Evolutionary conservation across 352 stramenopile species (phyloP).

Genomic region (Pythium brassicae): DNA sequence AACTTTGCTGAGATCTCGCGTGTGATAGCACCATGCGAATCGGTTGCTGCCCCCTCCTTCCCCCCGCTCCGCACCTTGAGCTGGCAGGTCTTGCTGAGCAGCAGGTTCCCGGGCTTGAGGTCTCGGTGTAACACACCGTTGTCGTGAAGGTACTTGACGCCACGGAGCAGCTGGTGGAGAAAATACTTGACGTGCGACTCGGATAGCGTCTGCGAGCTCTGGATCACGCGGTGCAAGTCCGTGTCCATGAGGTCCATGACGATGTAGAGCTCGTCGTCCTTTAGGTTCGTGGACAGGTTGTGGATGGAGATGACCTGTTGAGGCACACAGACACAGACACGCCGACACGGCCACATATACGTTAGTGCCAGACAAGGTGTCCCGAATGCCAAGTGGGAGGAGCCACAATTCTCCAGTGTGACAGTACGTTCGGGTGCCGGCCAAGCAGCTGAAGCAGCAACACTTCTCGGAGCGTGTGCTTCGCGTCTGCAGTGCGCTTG

Average conservation of each 20-base stretch:
- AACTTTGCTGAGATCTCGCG: neutral
- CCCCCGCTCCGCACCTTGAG: constrained; percentile 45
- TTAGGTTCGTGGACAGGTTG: constrained; percentile 81
- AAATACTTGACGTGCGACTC: constrained; percentile 87
- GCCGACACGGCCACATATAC: no score
- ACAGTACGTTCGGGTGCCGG: constrained; percentile 76
- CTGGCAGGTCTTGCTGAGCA: constrained; percentile 74
- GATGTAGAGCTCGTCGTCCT: constrained; percentile 93
- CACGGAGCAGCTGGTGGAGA: constrained; percentile 88
- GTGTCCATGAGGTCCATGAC: constrained; percentile 95
- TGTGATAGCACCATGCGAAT: neutral
- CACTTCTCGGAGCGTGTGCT: constrained; percentile 88
- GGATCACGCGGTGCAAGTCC: constrained; percentile 88
- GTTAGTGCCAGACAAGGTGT: no score
- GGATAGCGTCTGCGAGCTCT: constrained; percentile 69
- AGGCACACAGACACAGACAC: neutral
- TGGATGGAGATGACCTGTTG: constrained; percentile 80
- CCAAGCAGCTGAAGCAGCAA: constrained; percentile 83
- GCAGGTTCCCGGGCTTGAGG: constrained; percentile 78
- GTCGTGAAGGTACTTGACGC: constrained; percentile 75
- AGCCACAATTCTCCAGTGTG: neutral
- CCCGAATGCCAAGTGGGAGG: no score
- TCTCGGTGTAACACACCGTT: constrained; percentile 80
- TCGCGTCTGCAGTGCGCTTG: constrained; percentile 72
- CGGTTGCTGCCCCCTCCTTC: no score